Evolutionary conservation across 306 rosid species (phyloP), one percentile per base, ranked within the genome.

Genomic region (Gynostemma pentaphyllum): DNA sequence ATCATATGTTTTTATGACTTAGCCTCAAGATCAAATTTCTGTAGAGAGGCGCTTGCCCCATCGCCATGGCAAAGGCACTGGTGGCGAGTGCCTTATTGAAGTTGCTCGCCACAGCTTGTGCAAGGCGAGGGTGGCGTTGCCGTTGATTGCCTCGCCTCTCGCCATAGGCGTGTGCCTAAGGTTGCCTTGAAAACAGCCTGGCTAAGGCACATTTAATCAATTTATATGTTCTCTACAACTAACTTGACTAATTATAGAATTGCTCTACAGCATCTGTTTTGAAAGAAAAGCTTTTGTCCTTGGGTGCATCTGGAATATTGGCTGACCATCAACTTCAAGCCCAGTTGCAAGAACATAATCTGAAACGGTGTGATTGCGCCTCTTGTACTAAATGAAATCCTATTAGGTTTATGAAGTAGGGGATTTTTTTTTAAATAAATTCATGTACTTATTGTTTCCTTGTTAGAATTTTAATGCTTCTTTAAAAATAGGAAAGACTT

Each of bases 321-420:
- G 99, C 97, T 3, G 99, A 94, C 19, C 99, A 94, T 78, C 99
- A 94, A 74, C 99, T 94, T 80, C 99, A 94, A 78, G 90, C 99
- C 27, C 97, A 88, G 72, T 74, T 94, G 51, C 99, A 94, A 78
- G 99, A 94, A 67, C 95, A 94, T 83, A 82, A 86, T 70, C 62
- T 75, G 68, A 94, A 84, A 86, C 83, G 97, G 99, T 88, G 76
- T 79, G 94, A 42, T 61, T 69, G 4, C 49, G 69, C 53, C 29
- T 30, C 48, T 55, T 65, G 62, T 64, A 30, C 23, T 63, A 7
- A 42, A 2, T 14, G 18, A 42, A 42, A 12, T 42, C 18, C 46
- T 42, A 42, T 42, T 42, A 42, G 1, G 18, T 42, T 42, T 42
- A 42, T 18, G 2, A 12, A 12, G 46, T 14, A 42, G 3, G 46